Conservation (phyloP, 2,329 filamentous ascomycete species). For the Rhynchosporium graminicola region DNA sequence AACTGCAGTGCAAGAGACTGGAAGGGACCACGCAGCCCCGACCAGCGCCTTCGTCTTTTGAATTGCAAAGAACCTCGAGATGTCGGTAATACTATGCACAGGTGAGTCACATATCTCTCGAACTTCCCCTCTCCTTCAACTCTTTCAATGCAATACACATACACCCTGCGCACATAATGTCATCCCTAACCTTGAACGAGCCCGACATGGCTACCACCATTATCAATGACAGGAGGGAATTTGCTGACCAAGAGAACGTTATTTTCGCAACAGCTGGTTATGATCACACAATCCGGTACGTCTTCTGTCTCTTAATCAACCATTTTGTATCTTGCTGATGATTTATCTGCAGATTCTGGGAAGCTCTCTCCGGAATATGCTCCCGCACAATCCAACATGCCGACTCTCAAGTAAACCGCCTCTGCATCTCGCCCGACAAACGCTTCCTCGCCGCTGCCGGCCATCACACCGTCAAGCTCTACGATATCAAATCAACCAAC, state of each 20-base stretch:
- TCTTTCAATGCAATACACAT: too few species aligned
- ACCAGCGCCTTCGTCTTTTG: neutral
- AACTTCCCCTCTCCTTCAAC: neutral
- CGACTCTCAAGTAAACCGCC: constrained; percentile 96
- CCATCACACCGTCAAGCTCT: constrained; percentile 88
- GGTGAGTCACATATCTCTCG: constrained; percentile 27
- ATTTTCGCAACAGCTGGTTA: constrained; percentile 59
- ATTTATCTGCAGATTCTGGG: constrained; percentile 76
- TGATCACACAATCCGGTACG: constrained; percentile 72
- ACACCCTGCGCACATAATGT: neutral
- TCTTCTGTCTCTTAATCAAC: neutral
- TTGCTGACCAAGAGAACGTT: constrained; percentile 34
- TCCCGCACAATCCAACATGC: constrained; percentile 97
- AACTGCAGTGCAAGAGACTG: neutral
- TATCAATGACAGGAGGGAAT: constrained; percentile 20
- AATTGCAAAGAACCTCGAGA: constrained; percentile 14
- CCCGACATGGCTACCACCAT: constrained; percentile 6
- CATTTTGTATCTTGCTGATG: constrained; percentile 11
- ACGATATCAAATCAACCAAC: constrained; percentile 98
- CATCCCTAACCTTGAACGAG: neutral
- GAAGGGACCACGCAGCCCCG: neutral
- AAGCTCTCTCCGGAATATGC: constrained; percentile 95
- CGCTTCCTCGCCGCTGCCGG: constrained; percentile 79
- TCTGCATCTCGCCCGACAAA: constrained; percentile 98
- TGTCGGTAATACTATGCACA: constrained; percentile 36